Conservation (phyloP, 805 yeast genomes). For the Yamadazyma sp. region DNA sequence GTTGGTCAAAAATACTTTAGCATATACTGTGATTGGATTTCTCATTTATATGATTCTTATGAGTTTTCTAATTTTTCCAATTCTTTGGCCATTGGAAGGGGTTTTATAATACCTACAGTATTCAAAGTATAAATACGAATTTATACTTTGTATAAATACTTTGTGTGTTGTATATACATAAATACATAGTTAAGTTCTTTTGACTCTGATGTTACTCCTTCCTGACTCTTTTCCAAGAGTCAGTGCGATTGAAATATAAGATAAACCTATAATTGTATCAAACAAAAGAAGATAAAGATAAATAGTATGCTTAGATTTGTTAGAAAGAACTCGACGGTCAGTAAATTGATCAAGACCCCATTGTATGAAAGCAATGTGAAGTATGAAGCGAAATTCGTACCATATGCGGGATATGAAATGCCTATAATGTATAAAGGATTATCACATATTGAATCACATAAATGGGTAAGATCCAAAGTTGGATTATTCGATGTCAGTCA, state of each 20-base stretch:
- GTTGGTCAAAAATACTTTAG: background rate
- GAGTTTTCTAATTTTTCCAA: slow-evolving; percentile 5
- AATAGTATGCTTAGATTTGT: slow-evolving; percentile 8
- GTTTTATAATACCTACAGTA: background rate
- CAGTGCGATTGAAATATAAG: background rate
- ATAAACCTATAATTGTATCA: background rate
- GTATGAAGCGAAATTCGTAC: slow-evolving; percentile 87
- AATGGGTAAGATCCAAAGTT: slow-evolving; percentile 85
- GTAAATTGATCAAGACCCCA: slow-evolving; percentile 62
- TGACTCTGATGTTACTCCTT: slow-evolving; percentile 5
- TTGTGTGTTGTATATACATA: no score
- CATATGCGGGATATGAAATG: slow-evolving; percentile 95
- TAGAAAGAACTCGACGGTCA: slow-evolving; percentile 24
- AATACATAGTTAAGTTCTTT: no score
- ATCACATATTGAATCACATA: slow-evolving; percentile 87
- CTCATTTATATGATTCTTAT: slow-evolving; percentile 4
- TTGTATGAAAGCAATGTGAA: slow-evolving; percentile 74
- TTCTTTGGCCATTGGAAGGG: slow-evolving; percentile 2
- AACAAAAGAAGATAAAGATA: background rate
- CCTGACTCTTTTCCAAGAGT: background rate
- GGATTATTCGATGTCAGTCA: slow-evolving; percentile 97
- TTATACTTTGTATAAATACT: no score
- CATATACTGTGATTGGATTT: slow-evolving; percentile 3
- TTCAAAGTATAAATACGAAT: background rate
- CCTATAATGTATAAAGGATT: slow-evolving; percentile 87